A percentile compares a stretch with the other conserved stretches of the same genome.
Conservation (phyloP, 208 protist genomes). For the Acanthamoeba lenticulata region DNA sequence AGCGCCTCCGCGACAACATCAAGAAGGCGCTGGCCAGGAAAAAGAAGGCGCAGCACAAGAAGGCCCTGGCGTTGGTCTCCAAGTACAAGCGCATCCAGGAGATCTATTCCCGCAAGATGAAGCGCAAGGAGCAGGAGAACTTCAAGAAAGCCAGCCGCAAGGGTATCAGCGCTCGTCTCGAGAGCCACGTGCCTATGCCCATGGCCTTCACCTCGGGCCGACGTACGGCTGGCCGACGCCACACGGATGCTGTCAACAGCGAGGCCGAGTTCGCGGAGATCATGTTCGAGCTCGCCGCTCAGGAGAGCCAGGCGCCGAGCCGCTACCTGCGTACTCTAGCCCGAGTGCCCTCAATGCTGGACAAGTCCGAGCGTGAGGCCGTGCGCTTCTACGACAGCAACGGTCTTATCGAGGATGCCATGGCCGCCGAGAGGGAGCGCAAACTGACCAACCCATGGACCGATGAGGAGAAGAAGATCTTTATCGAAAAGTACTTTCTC, state of each 20-base stretch:
- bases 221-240: neutral
- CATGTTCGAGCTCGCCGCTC: constrained; percentile 63
- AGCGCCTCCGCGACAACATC: constrained; percentile 16
- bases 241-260: constrained; percentile 59
- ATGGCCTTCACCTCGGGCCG: neutral
- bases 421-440: constrained; percentile 55
- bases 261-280: constrained; percentile 61
- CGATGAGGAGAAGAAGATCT: constrained; percentile 63
- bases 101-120: constrained; percentile 39
- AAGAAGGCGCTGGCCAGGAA: constrained; percentile 33
- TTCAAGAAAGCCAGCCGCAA: constrained; percentile 54
- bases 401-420: constrained; percentile 65
- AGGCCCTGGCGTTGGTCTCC: constrained; percentile 21
- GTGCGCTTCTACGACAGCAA: constrained; percentile 58
- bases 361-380: neutral
- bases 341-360: constrained; percentile 37
- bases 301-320: constrained; percentile 46
- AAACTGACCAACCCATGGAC: constrained; percentile 64
- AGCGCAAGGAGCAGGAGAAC: constrained; percentile 30
- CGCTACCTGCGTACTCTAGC: constrained; percentile 59
- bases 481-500: constrained; percentile 54
- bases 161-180: neutral
- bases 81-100: constrained; percentile 46
- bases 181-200: neutral
- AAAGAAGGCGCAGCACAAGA: constrained; percentile 55